Evolutionary conservation across 306 rosid species (phyloP).

Genomic region (Rosa multiflora): DNA sequence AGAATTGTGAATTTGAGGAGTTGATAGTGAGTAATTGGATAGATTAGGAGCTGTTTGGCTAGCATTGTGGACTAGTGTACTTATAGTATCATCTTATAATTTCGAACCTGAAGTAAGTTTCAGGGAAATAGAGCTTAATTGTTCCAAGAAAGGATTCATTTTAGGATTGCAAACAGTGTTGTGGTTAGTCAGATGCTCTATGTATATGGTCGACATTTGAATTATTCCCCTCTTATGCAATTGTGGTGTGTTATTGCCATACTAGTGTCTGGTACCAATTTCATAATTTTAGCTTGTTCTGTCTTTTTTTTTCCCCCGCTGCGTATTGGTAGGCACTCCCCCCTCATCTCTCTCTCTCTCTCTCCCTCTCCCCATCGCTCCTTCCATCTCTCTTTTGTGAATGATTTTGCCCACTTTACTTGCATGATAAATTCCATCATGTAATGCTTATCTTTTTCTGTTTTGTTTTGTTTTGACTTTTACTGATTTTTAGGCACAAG

Average conservation of each 20-base stretch:
- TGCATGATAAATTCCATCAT: not conserved
- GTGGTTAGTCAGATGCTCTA: no score
- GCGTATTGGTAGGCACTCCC: no score
- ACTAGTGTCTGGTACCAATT: not conserved
- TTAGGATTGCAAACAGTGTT: not conserved
- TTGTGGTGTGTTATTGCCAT: not conserved
- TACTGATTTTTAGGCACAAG: slow-evolving; percentile 68
- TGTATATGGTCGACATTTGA: not conserved
- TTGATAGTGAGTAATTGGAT: not conserved
- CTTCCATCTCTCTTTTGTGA: not conserved
- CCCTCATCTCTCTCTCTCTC: no score
- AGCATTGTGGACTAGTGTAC: not conserved
- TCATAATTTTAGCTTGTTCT: no score
- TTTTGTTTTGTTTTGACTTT: no score
- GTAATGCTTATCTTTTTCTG: no score
- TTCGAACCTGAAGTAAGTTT: not conserved
- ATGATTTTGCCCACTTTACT: not conserved
- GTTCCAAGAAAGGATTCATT: not conserved
- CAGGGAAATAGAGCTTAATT: not conserved
- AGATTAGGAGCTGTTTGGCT: slow-evolving; percentile 11
- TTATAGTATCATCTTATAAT: not conserved
- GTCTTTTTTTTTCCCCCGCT: no score
- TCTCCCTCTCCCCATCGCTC: no score
- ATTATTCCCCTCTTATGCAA: not conserved
- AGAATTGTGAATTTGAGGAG: not conserved